These are phyloP conservation scores for Hymenoscyphus infarciens DNA, from an alignment of 2,329 filamentous ascomycete genomes.

Conservation along the genomic window DNA sequence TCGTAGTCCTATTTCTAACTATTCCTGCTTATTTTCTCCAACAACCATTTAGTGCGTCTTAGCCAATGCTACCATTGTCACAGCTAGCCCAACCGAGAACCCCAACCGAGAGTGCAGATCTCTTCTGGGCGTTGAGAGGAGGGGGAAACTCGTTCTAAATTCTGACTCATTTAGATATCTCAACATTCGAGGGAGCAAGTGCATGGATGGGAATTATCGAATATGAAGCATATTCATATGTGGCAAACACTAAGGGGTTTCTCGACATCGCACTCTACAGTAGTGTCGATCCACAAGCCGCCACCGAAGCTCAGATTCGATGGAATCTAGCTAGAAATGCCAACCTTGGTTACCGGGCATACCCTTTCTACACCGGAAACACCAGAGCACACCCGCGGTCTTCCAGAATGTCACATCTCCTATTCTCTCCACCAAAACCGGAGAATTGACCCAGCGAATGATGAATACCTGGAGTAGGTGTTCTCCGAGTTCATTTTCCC, in stretches of 20 bases:
- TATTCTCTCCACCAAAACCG: conserved; percentile 13
- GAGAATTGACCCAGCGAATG: conserved; percentile 8
- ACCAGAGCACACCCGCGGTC: conserved; percentile 12
- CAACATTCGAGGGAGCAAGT: conserved; percentile 12
- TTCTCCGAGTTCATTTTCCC: too few species aligned
- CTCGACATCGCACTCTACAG: conserved; percentile 6
- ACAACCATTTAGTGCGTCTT: neutral
- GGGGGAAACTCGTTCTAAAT: conserved; percentile 50
- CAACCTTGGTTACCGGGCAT: conserved; percentile 8
- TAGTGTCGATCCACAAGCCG: conserved; percentile 6
- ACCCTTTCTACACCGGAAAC: conserved; percentile 20
- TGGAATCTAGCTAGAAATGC: conserved; percentile 3
- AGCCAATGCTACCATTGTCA: conserved; percentile 32
- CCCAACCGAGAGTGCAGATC: conserved; percentile 38
- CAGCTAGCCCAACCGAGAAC: conserved; percentile 38
- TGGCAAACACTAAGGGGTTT: conserved; percentile 11
- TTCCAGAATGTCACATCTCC: conserved; percentile 16
- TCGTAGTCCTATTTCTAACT: neutral
- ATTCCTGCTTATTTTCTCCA: neutral
- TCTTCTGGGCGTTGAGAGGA: conserved; percentile 41
- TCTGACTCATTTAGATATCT: conserved; percentile 40
- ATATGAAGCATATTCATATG: conserved; percentile 8
- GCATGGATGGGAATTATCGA: conserved; percentile 18
- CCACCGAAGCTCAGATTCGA: conserved; percentile 8
- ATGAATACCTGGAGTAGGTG: conserved; percentile 10